Percentiles rank a stretch among this genome's conserved stretches.
These are phyloP conservation scores for Emmonsiellopsis sp. DNA, from an alignment of 2,329 filamentous ascomycete species.

Conservation along the genomic window DNA sequence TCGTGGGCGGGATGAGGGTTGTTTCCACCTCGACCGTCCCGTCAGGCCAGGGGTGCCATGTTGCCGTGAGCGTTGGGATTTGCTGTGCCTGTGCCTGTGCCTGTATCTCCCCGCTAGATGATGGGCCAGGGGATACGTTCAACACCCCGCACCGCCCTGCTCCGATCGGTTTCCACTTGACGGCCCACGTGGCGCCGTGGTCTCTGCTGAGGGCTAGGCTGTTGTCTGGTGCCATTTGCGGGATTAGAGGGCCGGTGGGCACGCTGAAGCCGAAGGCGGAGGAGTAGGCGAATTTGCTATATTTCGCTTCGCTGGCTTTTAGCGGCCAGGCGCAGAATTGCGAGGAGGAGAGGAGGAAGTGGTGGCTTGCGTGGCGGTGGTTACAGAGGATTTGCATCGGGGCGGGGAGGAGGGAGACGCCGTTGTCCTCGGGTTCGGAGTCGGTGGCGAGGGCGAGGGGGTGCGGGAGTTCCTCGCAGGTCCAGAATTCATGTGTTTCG, in stretches of 20 bases:
- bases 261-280: conserved; percentile 40
- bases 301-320: conserved; percentile 37
- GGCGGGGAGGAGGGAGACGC: conserved; percentile 12
- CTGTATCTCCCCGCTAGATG: too few species aligned
- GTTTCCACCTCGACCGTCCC: conserved; percentile 17
- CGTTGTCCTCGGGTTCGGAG: background rate
- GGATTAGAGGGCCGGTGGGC: conserved; percentile 28
- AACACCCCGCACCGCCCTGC: background rate
- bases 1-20: conserved; percentile 25
- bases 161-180: conserved; percentile 24
- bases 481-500: conserved; percentile 38
- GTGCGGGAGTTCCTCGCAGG: conserved; percentile 26
- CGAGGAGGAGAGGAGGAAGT: conserved; percentile 34
- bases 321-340: conserved; percentile 32
- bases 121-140: background rate
- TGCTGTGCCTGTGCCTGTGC: background rate
- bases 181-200: conserved; percentile 28
- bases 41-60: background rate
- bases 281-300: conserved; percentile 41
- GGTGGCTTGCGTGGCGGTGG: conserved; percentile 22
- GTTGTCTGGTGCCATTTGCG: conserved; percentile 33
- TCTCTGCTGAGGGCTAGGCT: conserved; percentile 30
- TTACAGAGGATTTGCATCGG: conserved; percentile 40
- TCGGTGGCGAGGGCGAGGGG: conserved; percentile 15
- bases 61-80: background rate